Evolutionary conservation across 2,329 filamentous ascomycete species (phyloP), one percentile per base, ranked within the genome.

Genomic region (Alternaria ethzedia): DNA sequence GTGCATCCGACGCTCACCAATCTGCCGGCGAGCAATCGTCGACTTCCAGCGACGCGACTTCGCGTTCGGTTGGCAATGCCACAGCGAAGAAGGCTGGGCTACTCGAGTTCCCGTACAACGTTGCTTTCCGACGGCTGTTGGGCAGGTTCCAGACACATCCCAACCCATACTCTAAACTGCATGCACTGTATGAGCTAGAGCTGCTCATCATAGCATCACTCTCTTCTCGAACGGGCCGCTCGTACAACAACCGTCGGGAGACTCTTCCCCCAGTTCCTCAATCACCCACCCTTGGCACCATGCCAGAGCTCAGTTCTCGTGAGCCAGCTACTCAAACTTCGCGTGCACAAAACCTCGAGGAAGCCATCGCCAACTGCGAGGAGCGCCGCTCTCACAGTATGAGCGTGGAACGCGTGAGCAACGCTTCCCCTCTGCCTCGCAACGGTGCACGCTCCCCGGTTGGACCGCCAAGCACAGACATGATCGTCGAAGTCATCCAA

Each of bases 91-190:
- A 81, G 65, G 77, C 80, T 17, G 81, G 81, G 10, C 67, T 83
- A 28, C 70, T 82, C 17, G 89, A 91, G 43, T 97, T 97, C 71
- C 92, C 92, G 0, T 97, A 95, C 75, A 88, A 88, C 55, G 88
- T 89, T 69, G 91, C 94, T 1, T 97, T 97, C 75, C 86, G 89
- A 68, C 89, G 90, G 12, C 84, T 98, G 1, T 84, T 98, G 30
- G 89, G 89, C 67, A 94, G 93, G 82, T 97, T 99, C 70, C 93
- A 92, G 45, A 92, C 94, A 5, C 92, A 96, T 69, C 92, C 93
- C 0, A 97, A 96, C 75, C 96, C 96, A 0, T 91, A 91, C 70
- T 86, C 88, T 21, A 99, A 99, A 80, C 86, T 99, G 12, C 90
- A 91, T 68, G 91, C 92, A 0, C 83, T 98, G 5, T 89, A 91